A percentile compares a stretch with the other conserved stretches of the same genome.
Evolutionary conservation across 345 rosid genomes (phyloP).

Genomic region (Euphorbia peplus): DNA sequence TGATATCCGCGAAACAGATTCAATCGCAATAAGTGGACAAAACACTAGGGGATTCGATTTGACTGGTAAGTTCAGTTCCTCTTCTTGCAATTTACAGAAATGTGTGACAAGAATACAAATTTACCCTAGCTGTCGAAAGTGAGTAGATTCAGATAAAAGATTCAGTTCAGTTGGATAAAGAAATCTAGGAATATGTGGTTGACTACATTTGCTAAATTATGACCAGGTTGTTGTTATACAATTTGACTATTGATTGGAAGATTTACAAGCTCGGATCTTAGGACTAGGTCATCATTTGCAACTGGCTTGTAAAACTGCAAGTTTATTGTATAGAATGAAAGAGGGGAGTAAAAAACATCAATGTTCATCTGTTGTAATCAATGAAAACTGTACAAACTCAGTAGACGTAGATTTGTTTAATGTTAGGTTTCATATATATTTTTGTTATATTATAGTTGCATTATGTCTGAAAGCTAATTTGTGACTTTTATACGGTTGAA

Average conservation of each 20-base stretch:
- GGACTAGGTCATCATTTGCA: not conserved
- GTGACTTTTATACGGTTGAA: not conserved
- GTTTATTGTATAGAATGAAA: not conserved
- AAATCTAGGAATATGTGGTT: not conserved
- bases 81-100: not conserved
- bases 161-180: not conserved
- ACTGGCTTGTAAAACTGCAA: not conserved
- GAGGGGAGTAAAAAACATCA: not conserved
- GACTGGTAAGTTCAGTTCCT: constrained; percentile 16
- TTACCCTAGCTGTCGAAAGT: not conserved
- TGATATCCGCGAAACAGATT: constrained; percentile 17
- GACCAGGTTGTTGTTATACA: not conserved
- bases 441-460: not conserved
- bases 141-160: not conserved
- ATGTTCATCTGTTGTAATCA: not conserved
- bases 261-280: not conserved
- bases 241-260: not conserved
- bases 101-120: not conserved
- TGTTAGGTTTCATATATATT: not conserved
- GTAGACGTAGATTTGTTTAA: not conserved
- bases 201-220: not conserved
- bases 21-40: constrained; percentile 9
- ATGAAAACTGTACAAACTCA: not conserved
- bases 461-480: not conserved
- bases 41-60: constrained; percentile 18